Percentiles rank a stretch among this genome's conserved stretches.
phyloP scores from a whole-genome alignment of 2,329 filamentous ascomycete genomes.

The Ascochyta pisi region DNA sequence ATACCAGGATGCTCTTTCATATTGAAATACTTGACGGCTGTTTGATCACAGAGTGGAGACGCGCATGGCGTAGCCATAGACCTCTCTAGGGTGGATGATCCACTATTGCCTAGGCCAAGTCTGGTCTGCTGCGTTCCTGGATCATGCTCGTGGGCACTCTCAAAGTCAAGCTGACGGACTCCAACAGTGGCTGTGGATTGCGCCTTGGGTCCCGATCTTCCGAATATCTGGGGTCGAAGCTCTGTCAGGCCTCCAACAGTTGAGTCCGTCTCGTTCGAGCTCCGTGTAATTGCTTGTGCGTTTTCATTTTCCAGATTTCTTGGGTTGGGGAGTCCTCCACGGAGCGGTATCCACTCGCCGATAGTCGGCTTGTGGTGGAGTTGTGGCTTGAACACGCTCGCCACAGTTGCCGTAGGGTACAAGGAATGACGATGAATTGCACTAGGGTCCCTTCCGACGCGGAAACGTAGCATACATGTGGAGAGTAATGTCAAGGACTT shows the following conservation, averaged over 20 bases:
- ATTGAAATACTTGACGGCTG: not conserved
- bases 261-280: not conserved
- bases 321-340: not conserved
- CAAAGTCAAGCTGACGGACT: not conserved
- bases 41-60: slow-evolving; percentile 6
- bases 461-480: slow-evolving; percentile 6
- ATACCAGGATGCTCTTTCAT: slow-evolving; percentile 1
- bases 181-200: slow-evolving; percentile 6
- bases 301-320: not conserved
- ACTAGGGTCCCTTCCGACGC: slow-evolving; percentile 4
- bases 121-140: slow-evolving; percentile 2
- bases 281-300: not conserved
- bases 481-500: not conserved
- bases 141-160: not conserved
- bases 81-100: not conserved
- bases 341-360: slow-evolving; percentile 6
- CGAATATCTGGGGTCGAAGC: slow-evolving; percentile 10
- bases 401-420: slow-evolving; percentile 14
- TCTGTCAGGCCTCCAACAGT: not conserved
- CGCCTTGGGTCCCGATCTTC: slow-evolving; percentile 4
- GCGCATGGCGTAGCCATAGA: not conserved
- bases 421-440: slow-evolving; percentile 6
- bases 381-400: slow-evolving; percentile 14
- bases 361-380: slow-evolving; percentile 9
- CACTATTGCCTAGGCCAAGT: slow-evolving; percentile 1